Evolutionary conservation across 2,329 filamentous ascomycete genomes (phyloP).

Genomic region (Tolypocladium tropicale): DNA sequence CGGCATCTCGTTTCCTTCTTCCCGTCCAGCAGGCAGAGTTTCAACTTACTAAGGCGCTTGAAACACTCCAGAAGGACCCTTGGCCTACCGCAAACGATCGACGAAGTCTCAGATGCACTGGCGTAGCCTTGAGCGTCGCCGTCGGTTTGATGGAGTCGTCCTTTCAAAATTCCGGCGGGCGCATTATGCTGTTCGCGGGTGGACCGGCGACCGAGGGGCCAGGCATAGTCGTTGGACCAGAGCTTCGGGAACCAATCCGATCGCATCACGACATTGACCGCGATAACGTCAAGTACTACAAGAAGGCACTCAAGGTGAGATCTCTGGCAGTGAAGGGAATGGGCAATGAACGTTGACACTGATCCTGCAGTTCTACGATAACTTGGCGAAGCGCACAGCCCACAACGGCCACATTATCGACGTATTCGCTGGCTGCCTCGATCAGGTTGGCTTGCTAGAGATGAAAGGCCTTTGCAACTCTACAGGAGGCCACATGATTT

Average conservation of each 20-base stretch:
- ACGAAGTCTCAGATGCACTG: conserved; percentile 82
- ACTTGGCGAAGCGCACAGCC: conserved; percentile 81
- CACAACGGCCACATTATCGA: conserved; percentile 97
- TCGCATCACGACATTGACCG: conserved; percentile 98
- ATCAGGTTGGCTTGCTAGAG: conserved; percentile 92
- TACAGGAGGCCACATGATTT: conserved; percentile 94
- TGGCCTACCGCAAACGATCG: conserved; percentile 95
- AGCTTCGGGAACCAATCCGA: conserved; percentile 90
- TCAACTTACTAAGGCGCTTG: conserved; percentile 89
- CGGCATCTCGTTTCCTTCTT: conserved; percentile 81
- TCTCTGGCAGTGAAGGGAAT: background rate
- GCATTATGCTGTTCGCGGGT: conserved; percentile 95
- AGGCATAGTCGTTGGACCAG: conserved; percentile 91
- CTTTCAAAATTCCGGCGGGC: conserved; percentile 88
- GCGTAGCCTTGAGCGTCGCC: conserved; percentile 91
- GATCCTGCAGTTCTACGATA: conserved; percentile 71
- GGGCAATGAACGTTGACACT: background rate
- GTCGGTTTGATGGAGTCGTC: conserved; percentile 87
- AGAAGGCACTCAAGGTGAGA: conserved; percentile 87
- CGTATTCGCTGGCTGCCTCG: conserved; percentile 93
- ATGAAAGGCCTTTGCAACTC: conserved; percentile 97
- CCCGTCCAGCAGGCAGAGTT: conserved; percentile 95
- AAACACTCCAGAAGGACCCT: conserved; percentile 91
- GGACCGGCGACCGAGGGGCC: conserved; percentile 93
- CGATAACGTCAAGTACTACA: conserved; percentile 99